Evolutionary conservation across 2,329 filamentous ascomycete species (phyloP), one percentile per base, ranked within the genome.

Genomic region (Knufia petricola): DNA sequence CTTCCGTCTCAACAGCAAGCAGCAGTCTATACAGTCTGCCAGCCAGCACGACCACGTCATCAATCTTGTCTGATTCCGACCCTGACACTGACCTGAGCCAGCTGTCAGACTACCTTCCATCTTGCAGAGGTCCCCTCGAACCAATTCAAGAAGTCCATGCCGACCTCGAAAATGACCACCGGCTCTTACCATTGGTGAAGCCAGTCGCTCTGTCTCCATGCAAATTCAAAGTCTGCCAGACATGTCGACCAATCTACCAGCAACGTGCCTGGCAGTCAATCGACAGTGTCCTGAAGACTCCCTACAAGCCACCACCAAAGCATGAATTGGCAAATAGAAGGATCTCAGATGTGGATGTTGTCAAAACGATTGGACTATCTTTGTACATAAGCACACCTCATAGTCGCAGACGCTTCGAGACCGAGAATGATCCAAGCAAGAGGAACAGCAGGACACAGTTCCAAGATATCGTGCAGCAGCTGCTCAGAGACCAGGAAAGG

Each of bases 191-290:
- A 4, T 21, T 21, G 6, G 37, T 15, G 3, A 26, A 19, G 19
- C 34, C 34, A 7, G 12, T 23, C 3, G 6, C 28, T 7, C 21
- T 26, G 6, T 3, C 34, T 13, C 36, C 24, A 13, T 77, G 74
- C 58, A 60, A 54, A n/a, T 68, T 68, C 55, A 64, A 66, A 43
- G 67, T 68, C 44, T 77, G 74, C 52, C 70, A 71, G 26, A 60
- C 57, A n/a, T 77, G 74, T 54, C 68, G 73, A 24, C 70, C 71
- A 1, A 70, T 69, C 53, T 71, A 68, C 52, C 63, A 63, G 20
- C 60, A 63, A 21, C 61, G 60, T 34, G 53, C 60, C 7, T 60
- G 55, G 49, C 56, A 55, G 17, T 54, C 55, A 21, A 48, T 64
- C 20, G 51, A 59, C 52, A 63, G 69, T 3, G 59, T 66, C 10